Conservation (phyloP, 768 basidiomycete genomes). For the Russula olivacea region DNA sequence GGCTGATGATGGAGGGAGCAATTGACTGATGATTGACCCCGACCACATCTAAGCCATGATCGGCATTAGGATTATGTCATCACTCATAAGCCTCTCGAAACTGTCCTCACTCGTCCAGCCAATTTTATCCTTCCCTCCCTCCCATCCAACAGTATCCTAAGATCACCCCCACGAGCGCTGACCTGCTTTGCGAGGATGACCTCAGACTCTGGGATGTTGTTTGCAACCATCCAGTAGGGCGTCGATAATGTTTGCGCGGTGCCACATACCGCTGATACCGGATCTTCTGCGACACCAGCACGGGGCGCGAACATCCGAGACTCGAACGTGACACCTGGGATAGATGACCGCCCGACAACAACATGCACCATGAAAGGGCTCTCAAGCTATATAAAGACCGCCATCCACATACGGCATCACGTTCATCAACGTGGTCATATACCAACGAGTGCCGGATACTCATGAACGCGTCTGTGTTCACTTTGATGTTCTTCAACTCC, state of each 20-base stretch:
- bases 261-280: constrained; percentile 33
- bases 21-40: background rate
- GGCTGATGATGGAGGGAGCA: background rate
- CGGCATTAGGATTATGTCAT: constrained; percentile 6
- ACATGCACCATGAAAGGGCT: constrained; percentile 4
- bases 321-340: constrained; percentile 23
- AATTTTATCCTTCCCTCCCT: constrained; percentile 1
- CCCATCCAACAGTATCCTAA: constrained; percentile 7
- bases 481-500: constrained; percentile 23
- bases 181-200: constrained; percentile 16
- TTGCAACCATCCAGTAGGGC: constrained; percentile 30
- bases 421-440: background rate
- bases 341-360: constrained; percentile 24
- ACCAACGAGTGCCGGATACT: constrained; percentile 2
- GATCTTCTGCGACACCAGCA: constrained; percentile 29
- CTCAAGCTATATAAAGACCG: background rate
- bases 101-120: background rate
- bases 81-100: constrained; percentile 12
- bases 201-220: background rate
- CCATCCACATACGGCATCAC: background rate
- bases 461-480: constrained; percentile 26
- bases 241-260: constrained; percentile 30
- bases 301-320: constrained; percentile 31
- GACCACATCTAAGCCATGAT: background rate
- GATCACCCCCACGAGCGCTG: constrained; percentile 17